These are phyloP conservation scores for Nicotiana obtusifolia DNA, from an alignment of 257 asterid genomes.

Conservation along the genomic window DNA sequence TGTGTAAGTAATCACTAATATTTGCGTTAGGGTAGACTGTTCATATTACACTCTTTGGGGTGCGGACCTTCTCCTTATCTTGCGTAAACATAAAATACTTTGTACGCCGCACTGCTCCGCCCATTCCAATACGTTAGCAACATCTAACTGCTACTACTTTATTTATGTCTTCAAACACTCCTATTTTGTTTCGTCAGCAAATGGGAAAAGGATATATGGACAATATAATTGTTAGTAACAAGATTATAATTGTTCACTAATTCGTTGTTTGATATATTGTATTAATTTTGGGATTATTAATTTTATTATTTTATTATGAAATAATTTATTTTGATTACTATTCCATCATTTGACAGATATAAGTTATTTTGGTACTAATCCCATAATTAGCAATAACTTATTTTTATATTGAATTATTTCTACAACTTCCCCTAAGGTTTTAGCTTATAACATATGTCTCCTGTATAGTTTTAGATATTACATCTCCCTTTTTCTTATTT, in stretches of 20 bases:
- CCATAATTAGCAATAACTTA: neutral
- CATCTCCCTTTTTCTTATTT: no score
- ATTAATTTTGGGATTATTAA: no score
- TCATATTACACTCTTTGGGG: no score
- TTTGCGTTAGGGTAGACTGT: no score
- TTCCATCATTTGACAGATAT: no score
- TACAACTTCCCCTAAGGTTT: neutral
- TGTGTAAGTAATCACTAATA: no score
- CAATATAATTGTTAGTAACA: neutral
- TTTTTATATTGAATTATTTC: neutral
- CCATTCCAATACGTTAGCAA: neutral
- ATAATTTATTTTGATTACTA: no score
- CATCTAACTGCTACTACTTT: rapidly evolving
- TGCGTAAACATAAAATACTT: no score
- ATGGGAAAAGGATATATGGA: neutral
- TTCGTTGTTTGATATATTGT: no score
- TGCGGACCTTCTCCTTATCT: rapidly evolving
- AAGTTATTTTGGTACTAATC: no score
- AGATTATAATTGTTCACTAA: neutral
- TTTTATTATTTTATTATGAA: no score
- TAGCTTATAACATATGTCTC: neutral
- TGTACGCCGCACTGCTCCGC: no score
- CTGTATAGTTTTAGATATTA: neutral
- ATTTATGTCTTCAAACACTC: neutral
- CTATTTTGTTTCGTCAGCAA: neutral